phyloP scores from a whole-genome alignment of 2,329 filamentous ascomycete species.

The Ophiocordyceps robertsii region DNA sequence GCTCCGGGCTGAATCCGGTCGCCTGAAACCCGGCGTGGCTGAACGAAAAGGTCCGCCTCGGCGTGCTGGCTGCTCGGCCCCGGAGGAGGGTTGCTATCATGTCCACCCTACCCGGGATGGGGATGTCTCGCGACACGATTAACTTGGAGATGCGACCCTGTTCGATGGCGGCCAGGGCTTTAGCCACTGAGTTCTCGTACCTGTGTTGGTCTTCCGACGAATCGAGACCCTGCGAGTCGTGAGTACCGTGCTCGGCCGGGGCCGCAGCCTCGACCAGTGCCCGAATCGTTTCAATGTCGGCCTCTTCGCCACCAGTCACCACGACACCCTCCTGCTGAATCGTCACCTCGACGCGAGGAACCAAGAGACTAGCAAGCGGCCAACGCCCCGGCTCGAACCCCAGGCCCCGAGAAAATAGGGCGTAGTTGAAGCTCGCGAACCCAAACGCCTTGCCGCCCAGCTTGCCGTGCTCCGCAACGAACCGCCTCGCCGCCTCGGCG shows the following conservation, averaged over 20 bases:
- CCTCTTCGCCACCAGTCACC: neutral
- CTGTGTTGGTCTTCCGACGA: neutral
- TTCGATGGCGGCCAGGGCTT: neutral
- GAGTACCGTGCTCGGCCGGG: neutral
- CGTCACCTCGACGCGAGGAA: neutral
- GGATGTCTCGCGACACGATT: neutral
- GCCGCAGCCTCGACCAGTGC: neutral
- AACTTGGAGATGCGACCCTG: neutral
- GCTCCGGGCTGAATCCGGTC: neutral
- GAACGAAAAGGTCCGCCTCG: neutral
- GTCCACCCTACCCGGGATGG: neutral
- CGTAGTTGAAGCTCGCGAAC: neutral
- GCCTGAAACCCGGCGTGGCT: neutral
- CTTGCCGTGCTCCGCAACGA: neutral
- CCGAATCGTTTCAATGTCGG: neutral
- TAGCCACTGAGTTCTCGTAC: neutral
- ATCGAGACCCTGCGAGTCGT: neutral
- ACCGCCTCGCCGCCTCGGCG: neutral
- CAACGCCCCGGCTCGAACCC: neutral
- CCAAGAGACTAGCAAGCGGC: neutral
- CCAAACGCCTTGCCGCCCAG: neutral
- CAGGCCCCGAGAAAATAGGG: neutral
- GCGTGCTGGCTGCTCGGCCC: neutral
- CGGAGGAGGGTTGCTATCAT: neutral
- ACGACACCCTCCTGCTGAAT: neutral